Base-by-base conservation (phyloP, 768 basidiomycete genomes). In the Lepiota brunneoincarnata region DNA sequence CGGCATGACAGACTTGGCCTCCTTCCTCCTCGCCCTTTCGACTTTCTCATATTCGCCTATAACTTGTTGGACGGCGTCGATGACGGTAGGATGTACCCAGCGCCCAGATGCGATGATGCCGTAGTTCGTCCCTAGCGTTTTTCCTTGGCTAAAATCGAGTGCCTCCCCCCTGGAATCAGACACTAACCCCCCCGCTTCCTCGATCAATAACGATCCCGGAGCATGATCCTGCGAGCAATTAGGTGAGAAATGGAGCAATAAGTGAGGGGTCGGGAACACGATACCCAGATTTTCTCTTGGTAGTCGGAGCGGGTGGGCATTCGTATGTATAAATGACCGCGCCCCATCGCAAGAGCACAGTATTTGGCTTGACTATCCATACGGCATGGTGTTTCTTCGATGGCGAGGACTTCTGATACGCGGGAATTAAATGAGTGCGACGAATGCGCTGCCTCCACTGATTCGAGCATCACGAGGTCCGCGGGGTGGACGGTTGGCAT, bases 311-410 rank as follows among this genome's bases (percentile, higher is more conserved):
- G 84, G 0, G 84, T 84, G 0, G 91, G 91, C 78, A 92, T 86
- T 6, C 91, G 77, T 39, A 93, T 72, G 65, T 93, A 96, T 34
- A 82, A 81, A 1, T 84, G 86, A 0, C 93, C 94, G 51, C 96
- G 89, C 0, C 95, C 93, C 38, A 95, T 75, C 4, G 86, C 84
- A 12, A 98, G 80, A 63, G 86, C 85, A 26, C 87, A 83, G 61
- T 98, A 98, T 71, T 98, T 99, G 1, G 94, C 93, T 68, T 98
- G 95, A 66, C 89, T 91, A 67, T 98, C 96, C 94, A 98, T 97
- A 17, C 92, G 78, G 14, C 84, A 75, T 7, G 90, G 85, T 0
- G 78, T 66, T 1, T 79, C 72, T 15, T 83, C 83, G 51, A 97
- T 79, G 1, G 79, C 79, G 21, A 98, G 74, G 4, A 86, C 61